phyloP scores from a whole-genome alignment of 495 filamentous ascomycete species.

The Hyaloscypha finlandica region DNA sequence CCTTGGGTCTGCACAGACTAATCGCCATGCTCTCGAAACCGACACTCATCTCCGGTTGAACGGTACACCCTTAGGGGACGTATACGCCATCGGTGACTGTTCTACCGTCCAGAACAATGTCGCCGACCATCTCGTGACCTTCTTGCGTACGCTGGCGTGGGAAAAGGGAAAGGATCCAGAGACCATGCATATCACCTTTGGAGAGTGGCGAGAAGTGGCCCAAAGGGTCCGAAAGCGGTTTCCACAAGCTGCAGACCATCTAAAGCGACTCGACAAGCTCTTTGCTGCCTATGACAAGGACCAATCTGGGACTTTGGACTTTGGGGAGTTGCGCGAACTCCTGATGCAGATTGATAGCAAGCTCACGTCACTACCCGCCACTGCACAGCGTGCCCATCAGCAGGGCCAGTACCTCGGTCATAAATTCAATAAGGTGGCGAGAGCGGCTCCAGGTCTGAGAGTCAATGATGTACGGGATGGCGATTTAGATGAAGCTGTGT shows the following conservation, averaged over 20 bases:
- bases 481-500: conserved; percentile 88
- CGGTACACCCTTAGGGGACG: conserved; percentile 89
- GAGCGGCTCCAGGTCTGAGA: conserved; percentile 71
- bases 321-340: conserved; percentile 85
- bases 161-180: conserved; percentile 88
- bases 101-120: conserved; percentile 95
- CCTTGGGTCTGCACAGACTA: conserved; percentile 74
- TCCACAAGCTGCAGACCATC: conserved; percentile 89
- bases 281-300: conserved; percentile 94
- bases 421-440: conserved; percentile 92
- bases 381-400: conserved; percentile 96
- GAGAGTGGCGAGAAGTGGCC: conserved; percentile 85
- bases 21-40: conserved; percentile 90
- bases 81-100: conserved; percentile 98
- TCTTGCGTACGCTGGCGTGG: conserved; percentile 88
- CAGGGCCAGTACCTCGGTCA: conserved; percentile 91
- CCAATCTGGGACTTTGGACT: conserved; percentile 88
- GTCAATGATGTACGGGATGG: conserved; percentile 84
- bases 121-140: conserved; percentile 80
- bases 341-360: conserved; percentile 89
- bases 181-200: conserved; percentile 76
- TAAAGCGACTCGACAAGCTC: conserved; percentile 83
- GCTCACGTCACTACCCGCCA: conserved; percentile 81
- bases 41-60: conserved; percentile 91
- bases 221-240: conserved; percentile 82